A percentile compares a stretch with the other conserved stretches of the same genome.
Conservation (phyloP, 2,329 filamentous ascomycete genomes). For the Ascocoryne sarcoides region DNA sequence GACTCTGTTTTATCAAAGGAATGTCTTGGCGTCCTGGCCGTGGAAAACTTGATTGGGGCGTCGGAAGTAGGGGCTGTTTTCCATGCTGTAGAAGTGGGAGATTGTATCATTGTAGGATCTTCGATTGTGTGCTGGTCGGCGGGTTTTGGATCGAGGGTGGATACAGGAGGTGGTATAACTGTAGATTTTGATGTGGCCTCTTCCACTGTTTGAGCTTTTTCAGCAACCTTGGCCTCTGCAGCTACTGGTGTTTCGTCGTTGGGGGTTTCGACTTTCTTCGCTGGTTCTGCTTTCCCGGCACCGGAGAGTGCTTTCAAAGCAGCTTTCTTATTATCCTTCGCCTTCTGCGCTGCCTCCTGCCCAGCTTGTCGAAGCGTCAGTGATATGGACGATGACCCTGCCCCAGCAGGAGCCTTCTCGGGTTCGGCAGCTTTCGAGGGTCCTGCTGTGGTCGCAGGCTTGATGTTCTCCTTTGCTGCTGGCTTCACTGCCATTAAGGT, state of each 20-base stretch:
- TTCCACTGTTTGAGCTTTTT: neutral
- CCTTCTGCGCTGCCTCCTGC: constrained; percentile 57
- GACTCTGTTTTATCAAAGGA: constrained; percentile 14
- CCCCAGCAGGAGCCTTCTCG: constrained; percentile 6
- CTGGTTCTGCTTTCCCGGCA: constrained; percentile 12
- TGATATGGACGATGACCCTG: constrained; percentile 19
- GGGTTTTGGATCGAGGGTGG: constrained; percentile 4
- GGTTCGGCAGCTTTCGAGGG: constrained; percentile 14
- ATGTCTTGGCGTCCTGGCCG: constrained; percentile 2
- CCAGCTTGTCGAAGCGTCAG: constrained; percentile 46
- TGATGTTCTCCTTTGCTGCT: constrained; percentile 27
- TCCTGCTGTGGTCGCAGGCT: constrained; percentile 19
- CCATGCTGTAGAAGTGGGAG: constrained; percentile 25
- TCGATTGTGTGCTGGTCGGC: constrained; percentile 8
- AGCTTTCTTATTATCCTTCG: constrained; percentile 47
- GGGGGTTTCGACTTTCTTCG: constrained; percentile 1
- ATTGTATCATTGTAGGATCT: constrained; percentile 18
- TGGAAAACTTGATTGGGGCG: neutral
- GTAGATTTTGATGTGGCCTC: constrained; percentile 3
- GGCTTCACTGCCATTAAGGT: constrained; percentile 6
- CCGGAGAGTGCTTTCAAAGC: neutral
- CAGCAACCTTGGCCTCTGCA: neutral
- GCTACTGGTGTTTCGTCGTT: neutral
- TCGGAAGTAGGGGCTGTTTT: constrained; percentile 3
- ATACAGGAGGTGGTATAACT: constrained; percentile 9